Evolutionary conservation across 2,329 filamentous ascomycete genomes (phyloP), one percentile per base, ranked within the genome.

Genomic region (Juglanconis oblonga): DNA sequence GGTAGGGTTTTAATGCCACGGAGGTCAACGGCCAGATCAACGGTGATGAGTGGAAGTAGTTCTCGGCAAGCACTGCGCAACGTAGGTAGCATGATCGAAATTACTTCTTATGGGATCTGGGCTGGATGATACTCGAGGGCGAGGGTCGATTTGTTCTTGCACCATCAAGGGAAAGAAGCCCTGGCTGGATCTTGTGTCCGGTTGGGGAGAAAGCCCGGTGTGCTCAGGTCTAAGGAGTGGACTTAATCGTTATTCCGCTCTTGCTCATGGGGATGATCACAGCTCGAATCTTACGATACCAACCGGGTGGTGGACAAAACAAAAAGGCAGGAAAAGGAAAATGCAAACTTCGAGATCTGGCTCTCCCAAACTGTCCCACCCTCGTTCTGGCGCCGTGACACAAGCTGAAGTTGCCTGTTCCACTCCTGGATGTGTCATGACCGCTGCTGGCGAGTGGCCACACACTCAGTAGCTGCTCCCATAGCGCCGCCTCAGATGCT

Each of bases 101-200:
- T 45, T n/a, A 49, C 44, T 56, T 47, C 45, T 24, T 14, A n/a
- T 52, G 38, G 7, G 13, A n/a, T 50, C 29, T 61, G 56, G 68
- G 69, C 72, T 70, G 58, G 61, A 58, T 55, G 38, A 42, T 48
- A 52, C 54, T 48, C 64, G 56, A 57, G 72, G 73, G 73, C 64
- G 66, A 69, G 77, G 79, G 77, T 81, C 77, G 79, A 82, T 81
- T 71, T 86, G 85, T 82, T 82, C 69, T 78, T 81, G 88, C 87
- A 89, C 92, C 97, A 83, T 97, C 90, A 93, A 97, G 92, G 94
- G 94, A 98, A 98, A 98, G 94, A 98, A 92, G 97, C 89, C 92
- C 84, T 75, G 76, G 71, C 73, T 73, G 74, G 78, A 75, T 74
- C 55, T 47, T 62, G 51, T 52, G 62, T 66, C 62, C 67, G 71